phyloP scores from a whole-genome alignment of 1,139 yeast species.

The Maudiozyma humilis region DNA sequence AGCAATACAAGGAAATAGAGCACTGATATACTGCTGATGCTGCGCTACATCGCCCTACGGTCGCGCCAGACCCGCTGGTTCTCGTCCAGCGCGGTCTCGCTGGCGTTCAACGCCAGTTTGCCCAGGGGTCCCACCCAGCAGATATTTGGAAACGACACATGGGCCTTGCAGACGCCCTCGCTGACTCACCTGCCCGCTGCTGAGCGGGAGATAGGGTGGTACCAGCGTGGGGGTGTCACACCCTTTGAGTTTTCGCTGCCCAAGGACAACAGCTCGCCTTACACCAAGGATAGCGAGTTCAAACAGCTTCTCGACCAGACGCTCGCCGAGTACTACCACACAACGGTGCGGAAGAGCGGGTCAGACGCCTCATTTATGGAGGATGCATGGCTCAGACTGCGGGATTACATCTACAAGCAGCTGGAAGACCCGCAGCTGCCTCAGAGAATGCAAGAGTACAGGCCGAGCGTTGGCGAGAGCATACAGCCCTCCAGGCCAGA shows the following conservation, averaged over 20 bases:
- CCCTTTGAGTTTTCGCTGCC: not conserved
- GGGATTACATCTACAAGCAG: conserved; percentile 20
- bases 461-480: conserved; percentile 11
- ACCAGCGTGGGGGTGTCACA: not conserved
- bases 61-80: no score
- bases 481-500: conserved; percentile 17
- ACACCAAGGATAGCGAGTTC: not conserved
- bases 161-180: conserved; percentile 3
- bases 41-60: no score
- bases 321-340: conserved; percentile 15
- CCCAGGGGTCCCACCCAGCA: no score
- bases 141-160: conserved; percentile 8
- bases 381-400: conserved; percentile 21
- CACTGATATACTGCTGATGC: no score
- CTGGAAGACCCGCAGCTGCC: conserved; percentile 11
- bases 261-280: not conserved
- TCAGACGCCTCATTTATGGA: no score
- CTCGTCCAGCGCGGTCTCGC: no score
- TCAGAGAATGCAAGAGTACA: conserved; percentile 6
- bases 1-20: no score
- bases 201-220: not conserved
- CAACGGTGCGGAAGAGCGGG: conserved; percentile 7
- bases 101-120: no score
- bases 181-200: conserved; percentile 1
- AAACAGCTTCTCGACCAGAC: conserved; percentile 9